Evolutionary conservation across 306 rosid species (phyloP), one percentile per base, ranked within the genome.

Genomic region (Acacia crassicarpa): DNA sequence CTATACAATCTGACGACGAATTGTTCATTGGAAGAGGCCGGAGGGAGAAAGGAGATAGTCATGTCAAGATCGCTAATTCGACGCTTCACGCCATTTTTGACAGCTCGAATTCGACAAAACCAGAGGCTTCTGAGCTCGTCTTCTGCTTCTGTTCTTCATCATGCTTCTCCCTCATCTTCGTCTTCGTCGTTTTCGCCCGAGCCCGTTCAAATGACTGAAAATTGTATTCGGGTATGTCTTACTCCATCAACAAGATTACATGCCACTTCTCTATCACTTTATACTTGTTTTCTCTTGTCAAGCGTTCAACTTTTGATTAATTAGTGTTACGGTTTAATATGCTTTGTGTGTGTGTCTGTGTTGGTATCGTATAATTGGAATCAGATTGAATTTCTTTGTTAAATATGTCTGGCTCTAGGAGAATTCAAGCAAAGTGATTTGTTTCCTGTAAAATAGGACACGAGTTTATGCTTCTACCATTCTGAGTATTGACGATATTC

Each of bases 61-160:
- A 75, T 80, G 79, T 83, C 72, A 38, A 72, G 87, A 41, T 85
- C 86, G 77, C 56, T 82, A 79, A 79, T 85, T 82, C 89, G 84
- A 73, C 89, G 87, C 67, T 67, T 89, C 4, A 38, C 82, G 19
- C 81, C 83, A 20, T 82, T 27, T 77, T 58, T 91, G 14, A 75
- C 81, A 11, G 84, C 82, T 45, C 91, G 86, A 70, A 86, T 91
- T 69, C 84, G 88, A 69, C 73, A 84, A 65, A 91, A 91, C 54
- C 91, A 86, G 74, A 83, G 93, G 78, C 90, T 88, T 77, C 89
- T 86, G 19, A 79, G 85, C 78, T 86, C 89, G 45, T 81, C 86
- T 76, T 87, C 88, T 51, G 86, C 91, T 15, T 78, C 86, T 40
- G 88, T 83, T 14, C 82, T 84, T 78, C 85, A 87, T 46, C 89